Evolutionary conservation across 371 early-diverging fungal species (phyloP).

Genomic region (Enteropsectra breve): DNA sequence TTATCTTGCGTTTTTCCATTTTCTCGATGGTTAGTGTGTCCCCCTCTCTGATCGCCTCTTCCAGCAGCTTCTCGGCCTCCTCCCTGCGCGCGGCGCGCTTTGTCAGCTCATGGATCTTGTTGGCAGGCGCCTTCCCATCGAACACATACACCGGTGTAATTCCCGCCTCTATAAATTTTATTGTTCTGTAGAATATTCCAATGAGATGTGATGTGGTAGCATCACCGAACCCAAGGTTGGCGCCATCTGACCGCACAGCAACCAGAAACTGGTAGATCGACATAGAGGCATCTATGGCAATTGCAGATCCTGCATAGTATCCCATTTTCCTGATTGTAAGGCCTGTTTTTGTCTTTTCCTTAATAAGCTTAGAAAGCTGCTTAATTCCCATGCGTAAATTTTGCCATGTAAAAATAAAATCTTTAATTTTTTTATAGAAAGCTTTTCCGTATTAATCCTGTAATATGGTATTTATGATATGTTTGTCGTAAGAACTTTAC

Average conservation of each 20-base stretch:
- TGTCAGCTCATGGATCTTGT: slow-evolving; percentile 69
- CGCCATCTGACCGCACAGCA: slow-evolving; percentile 84
- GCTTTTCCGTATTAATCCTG: too few relatives aligned
- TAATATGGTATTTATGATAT: too few relatives aligned
- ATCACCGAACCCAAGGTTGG: slow-evolving; percentile 72
- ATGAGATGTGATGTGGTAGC: slow-evolving; percentile 90
- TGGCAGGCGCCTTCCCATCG: slow-evolving; percentile 89
- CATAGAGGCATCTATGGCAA: slow-evolving; percentile 95
- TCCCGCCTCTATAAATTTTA: slow-evolving; percentile 91
- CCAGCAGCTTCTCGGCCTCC: slow-evolving; percentile 48
- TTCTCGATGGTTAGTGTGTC: slow-evolving; percentile 74
- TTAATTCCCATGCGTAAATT: slow-evolving; percentile 69
- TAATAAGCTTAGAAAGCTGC: slow-evolving; percentile 79
- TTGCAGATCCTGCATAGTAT: slow-evolving; percentile 81
- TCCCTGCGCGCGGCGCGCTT: slow-evolving; percentile 73
- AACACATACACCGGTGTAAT: slow-evolving; percentile 94
- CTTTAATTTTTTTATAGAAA: background rate
- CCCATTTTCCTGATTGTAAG: slow-evolving; percentile 72
- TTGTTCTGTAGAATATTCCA: slow-evolving; percentile 93
- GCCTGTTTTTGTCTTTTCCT: slow-evolving; percentile 75
- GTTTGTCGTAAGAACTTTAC: too few relatives aligned
- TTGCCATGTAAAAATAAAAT: too few relatives aligned
- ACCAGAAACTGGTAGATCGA: slow-evolving; percentile 97
- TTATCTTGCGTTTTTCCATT: slow-evolving; percentile 77
- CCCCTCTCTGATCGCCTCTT: slow-evolving; percentile 60